Evolutionary conservation across 441 rosid genomes (phyloP).

Genomic region (Erysimum cheiri): DNA sequence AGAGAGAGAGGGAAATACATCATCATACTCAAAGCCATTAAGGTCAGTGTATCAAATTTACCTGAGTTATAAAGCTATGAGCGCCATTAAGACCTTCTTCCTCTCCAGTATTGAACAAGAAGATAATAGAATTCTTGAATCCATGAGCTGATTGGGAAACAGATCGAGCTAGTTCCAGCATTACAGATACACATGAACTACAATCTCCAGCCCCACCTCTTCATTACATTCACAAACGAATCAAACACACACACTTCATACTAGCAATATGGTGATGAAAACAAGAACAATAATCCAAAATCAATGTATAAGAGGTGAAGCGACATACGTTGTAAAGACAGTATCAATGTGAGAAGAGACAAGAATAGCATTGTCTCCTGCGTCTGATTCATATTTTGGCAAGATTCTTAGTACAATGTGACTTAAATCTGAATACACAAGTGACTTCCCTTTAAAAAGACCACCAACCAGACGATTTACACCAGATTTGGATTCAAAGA

Average conservation of each 20-base stretch:
- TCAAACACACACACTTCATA: slow-evolving; percentile 8
- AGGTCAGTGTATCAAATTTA: slow-evolving; percentile 36
- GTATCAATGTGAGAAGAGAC: slow-evolving; percentile 96
- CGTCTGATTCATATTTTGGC: slow-evolving; percentile 84
- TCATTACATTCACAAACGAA: slow-evolving; percentile 40
- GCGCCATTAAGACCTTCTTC: slow-evolving; percentile 98
- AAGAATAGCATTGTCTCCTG: slow-evolving; percentile 79
- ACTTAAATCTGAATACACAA: slow-evolving; percentile 80
- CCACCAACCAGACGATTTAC: slow-evolving; percentile 73
- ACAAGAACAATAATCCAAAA: slow-evolving; percentile 1
- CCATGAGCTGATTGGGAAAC: slow-evolving; percentile 96
- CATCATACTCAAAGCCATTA: slow-evolving; percentile 1
- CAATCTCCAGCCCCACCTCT: slow-evolving; percentile 99
- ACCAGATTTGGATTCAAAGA: slow-evolving; percentile 69
- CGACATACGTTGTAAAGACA: slow-evolving; percentile 83
- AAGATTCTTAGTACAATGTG: slow-evolving; percentile 73
- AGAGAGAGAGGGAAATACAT: neutral
- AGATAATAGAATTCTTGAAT: slow-evolving; percentile 83
- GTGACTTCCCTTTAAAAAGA: slow-evolving; percentile 76
- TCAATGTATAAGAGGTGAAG: slow-evolving; percentile 34
- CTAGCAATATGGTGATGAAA: neutral
- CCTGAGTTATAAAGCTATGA: slow-evolving; percentile 99
- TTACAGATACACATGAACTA: slow-evolving; percentile 95
- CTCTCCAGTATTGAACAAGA: slow-evolving; percentile 92
- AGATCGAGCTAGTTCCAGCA: slow-evolving; percentile 95